Percentiles rank a stretch among this genome's conserved stretches.
These are phyloP conservation scores for Cryptococcus hybrid DNA, from an alignment of 1,284 basidiomycete genomes.

Conservation along the genomic window DNA sequence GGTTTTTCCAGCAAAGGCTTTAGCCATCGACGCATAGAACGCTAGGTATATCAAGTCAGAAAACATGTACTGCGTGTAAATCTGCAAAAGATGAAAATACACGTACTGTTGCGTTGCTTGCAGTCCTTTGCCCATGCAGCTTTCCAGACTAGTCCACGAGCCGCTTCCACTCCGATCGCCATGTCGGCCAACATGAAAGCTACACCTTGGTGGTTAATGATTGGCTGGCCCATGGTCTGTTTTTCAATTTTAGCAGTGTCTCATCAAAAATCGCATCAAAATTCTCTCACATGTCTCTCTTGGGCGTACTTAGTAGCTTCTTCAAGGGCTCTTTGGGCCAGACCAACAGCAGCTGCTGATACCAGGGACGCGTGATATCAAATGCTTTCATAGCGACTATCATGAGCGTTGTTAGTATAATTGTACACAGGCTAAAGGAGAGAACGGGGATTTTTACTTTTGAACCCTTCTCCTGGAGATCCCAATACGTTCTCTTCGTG, in stretches of 20 bases:
- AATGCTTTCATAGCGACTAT: conserved; percentile 55
- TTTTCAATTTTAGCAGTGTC: conserved; percentile 2
- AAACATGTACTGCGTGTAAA: no score
- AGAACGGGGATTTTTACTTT: conserved; percentile 35
- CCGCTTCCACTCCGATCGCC: conserved; percentile 55
- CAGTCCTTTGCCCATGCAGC: conserved; percentile 55
- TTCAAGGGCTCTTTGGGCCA: conserved; percentile 56
- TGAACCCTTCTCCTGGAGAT: conserved; percentile 57
- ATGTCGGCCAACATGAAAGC: conserved; percentile 59
- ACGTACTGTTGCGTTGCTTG: conserved; percentile 53
- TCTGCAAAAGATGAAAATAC: neutral
- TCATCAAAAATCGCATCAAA: neutral
- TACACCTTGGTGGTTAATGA: conserved; percentile 58
- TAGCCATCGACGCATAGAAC: conserved; percentile 58
- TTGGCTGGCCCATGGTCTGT: conserved; percentile 57
- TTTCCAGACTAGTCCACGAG: conserved; percentile 55
- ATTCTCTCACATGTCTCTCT: conserved; percentile 48
- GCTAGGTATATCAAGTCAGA: conserved; percentile 30
- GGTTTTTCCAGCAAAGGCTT: conserved; percentile 52
- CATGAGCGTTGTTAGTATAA: neutral
- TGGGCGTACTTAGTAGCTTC: conserved; percentile 58
- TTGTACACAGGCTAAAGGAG: neutral
- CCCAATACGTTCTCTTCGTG: conserved; percentile 56
- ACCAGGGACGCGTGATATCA: conserved; percentile 56
- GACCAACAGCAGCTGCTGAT: conserved; percentile 56